Evolutionary conservation across 2,329 filamentous ascomycete species (phyloP), one percentile per base, ranked within the genome.

Genomic region (Epichloe elymi): DNA sequence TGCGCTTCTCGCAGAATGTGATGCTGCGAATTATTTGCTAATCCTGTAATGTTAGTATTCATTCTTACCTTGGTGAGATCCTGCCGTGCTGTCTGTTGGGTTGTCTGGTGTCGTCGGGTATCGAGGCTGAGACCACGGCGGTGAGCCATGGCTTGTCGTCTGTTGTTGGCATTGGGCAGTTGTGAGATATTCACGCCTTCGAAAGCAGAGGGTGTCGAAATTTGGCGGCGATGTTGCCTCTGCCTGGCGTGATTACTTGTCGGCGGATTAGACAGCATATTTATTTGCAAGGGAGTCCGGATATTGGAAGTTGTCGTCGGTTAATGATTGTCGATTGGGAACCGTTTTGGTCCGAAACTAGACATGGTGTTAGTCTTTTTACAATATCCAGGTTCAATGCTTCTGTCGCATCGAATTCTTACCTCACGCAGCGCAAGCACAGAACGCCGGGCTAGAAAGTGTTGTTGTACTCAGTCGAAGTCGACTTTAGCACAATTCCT

Each of bases 351-450:
- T 70, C 69, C 69, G 68, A 70, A 70, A 70, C 68, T 70, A 57
- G 15, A 37, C 33, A 17, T 38, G n/a, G 35, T 39, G 51, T 57
- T 30, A 58, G 54, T 33, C 35, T 40, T 17, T 15, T 26, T 5
- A 12, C 12, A 36, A 38, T 5, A 43, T 26, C 5, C 8, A 6
- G 17, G 45, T 3, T 30, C 19, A 7, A 10, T 43, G 23, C 15
- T 26, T 26, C 6, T 36, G 17, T 37, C 19, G 20, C 19, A 6
- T 46, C 35, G 2, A 38, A 12, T 23, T 72, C 72, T 59, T 67
- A 88, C 85, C 84, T 89, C 83, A 83, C 83, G 83, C 83, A 88
- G 82, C 78, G 82, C 83, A 85, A 86, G 82, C 83, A 70, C 81
- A 82, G 80, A 76, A 78, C 80, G 84, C 83, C 84, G 84, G 85